Base-by-base conservation (phyloP, 495 filamentous ascomycete genomes). In the Elasticomyces elasticus region DNA sequence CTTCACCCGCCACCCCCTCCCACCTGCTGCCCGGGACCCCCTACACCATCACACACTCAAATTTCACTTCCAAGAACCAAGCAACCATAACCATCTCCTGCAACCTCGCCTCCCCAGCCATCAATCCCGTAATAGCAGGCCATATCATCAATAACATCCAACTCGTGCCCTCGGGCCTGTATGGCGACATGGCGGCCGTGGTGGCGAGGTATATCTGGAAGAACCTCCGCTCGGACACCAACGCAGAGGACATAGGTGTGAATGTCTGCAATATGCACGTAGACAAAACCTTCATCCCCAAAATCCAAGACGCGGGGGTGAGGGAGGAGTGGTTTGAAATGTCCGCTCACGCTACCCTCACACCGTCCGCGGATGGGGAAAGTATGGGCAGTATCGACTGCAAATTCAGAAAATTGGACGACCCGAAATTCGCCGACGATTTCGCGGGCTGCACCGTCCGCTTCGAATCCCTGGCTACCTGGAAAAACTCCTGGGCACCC, bases 171-270 rank as follows among this genome's bases (percentile, higher is more conserved):
- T 68, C 67, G 7, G 70, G 69, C 1, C 61, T 75, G 24, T 74
- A 74, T 53, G 71, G 66, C 12, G 73, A 76, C 48, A 73, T 74
- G 71, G 71, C 72, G 12, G 56, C 72, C 59, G 73, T 69, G 1
- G 58, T 68, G 25, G 68, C 66, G 28, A 64, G 73, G 38, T 69
- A 76, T 46, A 51, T 74, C 17, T 72, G 70, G 60, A 67, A 64
- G 41, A 55, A 71, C 24, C 55, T 73, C 9, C 59, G 66, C 13
- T 38, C 65, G 5, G 45, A 63, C 7, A 58, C 51, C 11, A 43
- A 53, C 10, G 77, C 78, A 0, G 74, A 77, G 9, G 13, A 15
- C 3, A 28, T 27, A 12, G 69, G 66, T 9, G 28, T 68, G 24
- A 71, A 72, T 40, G 63, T 69, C 20, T 61, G 60, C 50, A 52